These are phyloP conservation scores for Aspergillus transmontanensis DNA, from an alignment of 2,329 filamentous ascomycete species.

Conservation along the genomic window DNA sequence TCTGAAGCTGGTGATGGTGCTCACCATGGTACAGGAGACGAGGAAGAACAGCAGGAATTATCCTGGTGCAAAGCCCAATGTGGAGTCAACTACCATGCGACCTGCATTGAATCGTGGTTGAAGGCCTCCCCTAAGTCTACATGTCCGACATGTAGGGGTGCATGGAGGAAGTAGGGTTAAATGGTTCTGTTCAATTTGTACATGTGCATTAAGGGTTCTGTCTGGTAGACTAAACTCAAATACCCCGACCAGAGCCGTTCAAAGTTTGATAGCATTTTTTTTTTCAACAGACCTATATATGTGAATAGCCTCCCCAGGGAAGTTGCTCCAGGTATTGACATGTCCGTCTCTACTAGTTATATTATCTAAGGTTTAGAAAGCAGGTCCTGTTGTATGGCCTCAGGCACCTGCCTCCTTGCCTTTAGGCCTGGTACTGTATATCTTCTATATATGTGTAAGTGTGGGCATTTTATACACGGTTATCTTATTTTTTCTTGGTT, in stretches of 20 bases:
- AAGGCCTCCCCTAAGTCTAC: conserved; percentile 5
- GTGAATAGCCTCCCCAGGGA: too few species aligned
- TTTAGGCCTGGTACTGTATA: too few species aligned
- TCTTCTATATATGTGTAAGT: too few species aligned
- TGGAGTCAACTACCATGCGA: conserved; percentile 25
- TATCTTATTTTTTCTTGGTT: too few species aligned
- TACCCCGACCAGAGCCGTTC: background rate
- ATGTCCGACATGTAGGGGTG: conserved; percentile 21
- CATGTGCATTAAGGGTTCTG: background rate
- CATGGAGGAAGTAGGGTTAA: conserved; percentile 6
- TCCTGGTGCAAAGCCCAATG: conserved; percentile 25
- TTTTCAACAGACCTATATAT: too few species aligned
- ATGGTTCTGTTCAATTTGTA: background rate
- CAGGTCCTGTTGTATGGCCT: too few species aligned
- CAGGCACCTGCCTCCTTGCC: too few species aligned
- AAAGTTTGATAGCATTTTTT: background rate
- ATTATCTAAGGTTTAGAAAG: too few species aligned
- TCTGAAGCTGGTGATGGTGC: background rate
- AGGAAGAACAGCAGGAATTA: conserved; percentile 6
- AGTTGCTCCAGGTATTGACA: too few species aligned
- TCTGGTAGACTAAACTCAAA: background rate
- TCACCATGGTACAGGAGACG: background rate
- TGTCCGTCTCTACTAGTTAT: too few species aligned
- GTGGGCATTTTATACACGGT: too few species aligned
- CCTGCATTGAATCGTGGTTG: conserved; percentile 24